Evolutionary conservation across 768 basidiomycete genomes (phyloP).

Genomic region (Xerocomus potaroensis): DNA sequence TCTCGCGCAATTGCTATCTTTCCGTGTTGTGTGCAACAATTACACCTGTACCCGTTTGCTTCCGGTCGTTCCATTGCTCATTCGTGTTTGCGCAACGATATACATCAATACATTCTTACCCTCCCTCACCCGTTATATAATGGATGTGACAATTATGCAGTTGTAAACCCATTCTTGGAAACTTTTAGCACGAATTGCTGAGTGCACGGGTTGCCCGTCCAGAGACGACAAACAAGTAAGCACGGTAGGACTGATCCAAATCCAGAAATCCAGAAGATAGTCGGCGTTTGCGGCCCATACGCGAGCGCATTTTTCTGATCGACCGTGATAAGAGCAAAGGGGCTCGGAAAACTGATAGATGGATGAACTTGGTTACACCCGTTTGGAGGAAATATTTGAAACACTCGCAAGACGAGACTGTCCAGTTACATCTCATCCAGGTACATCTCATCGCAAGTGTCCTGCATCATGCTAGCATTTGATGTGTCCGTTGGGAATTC

Average conservation of each 20-base stretch:
- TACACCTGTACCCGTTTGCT: conserved; percentile 19
- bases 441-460: too few species aligned
- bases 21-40: conserved; percentile 16
- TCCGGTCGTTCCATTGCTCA: conserved; percentile 8
- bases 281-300: too few species aligned
- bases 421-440: too few species aligned
- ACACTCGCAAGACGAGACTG: neutral
- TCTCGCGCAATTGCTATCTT: conserved; percentile 1
- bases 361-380: neutral
- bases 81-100: conserved; percentile 17
- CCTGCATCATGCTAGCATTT: too few species aligned
- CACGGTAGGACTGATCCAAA: neutral
- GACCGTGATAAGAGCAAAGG: neutral
- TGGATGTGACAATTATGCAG: conserved; percentile 12
- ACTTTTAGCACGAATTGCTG: neutral
- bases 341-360: neutral
- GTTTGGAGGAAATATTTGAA: too few species aligned
- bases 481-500: too few species aligned
- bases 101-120: conserved; percentile 19
- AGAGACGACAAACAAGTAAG: neutral
- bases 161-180: conserved; percentile 6
- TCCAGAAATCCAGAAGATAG: neutral
- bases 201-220: neutral
- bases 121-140: conserved; percentile 11
- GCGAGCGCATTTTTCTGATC: too few species aligned